Evolutionary conservation across 768 basidiomycete species (phyloP).

Genomic region (Royoungia palumana): DNA sequence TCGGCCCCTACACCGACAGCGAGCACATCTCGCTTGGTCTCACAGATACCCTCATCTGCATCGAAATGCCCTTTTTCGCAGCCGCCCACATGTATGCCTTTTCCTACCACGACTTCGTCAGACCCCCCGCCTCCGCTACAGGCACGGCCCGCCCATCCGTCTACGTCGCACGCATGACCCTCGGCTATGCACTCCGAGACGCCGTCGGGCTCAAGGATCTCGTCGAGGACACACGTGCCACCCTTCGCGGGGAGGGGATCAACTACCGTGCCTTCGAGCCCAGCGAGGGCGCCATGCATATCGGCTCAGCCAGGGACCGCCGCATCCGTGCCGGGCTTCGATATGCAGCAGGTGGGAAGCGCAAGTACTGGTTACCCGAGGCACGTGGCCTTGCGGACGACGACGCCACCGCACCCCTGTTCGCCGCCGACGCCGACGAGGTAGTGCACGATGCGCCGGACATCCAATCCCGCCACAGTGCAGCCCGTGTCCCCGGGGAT

Average conservation of each 20-base stretch:
- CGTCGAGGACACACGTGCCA: slow-evolving; percentile 77
- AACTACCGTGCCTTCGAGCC: slow-evolving; percentile 97
- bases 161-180: slow-evolving; percentile 86
- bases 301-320: slow-evolving; percentile 80
- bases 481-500: slow-evolving; percentile 16
- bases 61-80: slow-evolving; percentile 98
- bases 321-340: slow-evolving; percentile 90
- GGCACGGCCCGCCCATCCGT: slow-evolving; percentile 27
- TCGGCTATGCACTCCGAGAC: slow-evolving; percentile 84
- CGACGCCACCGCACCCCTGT: slow-evolving; percentile 71
- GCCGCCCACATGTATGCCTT: slow-evolving; percentile 95
- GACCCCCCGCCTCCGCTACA: slow-evolving; percentile 44
- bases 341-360: slow-evolving; percentile 85
- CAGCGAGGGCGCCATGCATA: slow-evolving; percentile 88
- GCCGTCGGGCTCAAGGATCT: slow-evolving; percentile 87
- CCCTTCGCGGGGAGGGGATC: slow-evolving; percentile 85
- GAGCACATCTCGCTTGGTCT: slow-evolving; percentile 90
- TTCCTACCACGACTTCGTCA: slow-evolving; percentile 73
- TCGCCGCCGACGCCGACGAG: slow-evolving; percentile 57
- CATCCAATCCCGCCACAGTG: slow-evolving; percentile 34
- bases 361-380: slow-evolving; percentile 95
- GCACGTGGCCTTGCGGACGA: slow-evolving; percentile 39
- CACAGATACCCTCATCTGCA: slow-evolving; percentile 87
- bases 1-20: slow-evolving; percentile 84
- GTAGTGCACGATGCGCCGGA: slow-evolving; percentile 66